Evolutionary conservation across 495 filamentous ascomycete species (phyloP), one percentile per base, ranked within the genome.

Genomic region (Friedmanniomyces simplex): DNA sequence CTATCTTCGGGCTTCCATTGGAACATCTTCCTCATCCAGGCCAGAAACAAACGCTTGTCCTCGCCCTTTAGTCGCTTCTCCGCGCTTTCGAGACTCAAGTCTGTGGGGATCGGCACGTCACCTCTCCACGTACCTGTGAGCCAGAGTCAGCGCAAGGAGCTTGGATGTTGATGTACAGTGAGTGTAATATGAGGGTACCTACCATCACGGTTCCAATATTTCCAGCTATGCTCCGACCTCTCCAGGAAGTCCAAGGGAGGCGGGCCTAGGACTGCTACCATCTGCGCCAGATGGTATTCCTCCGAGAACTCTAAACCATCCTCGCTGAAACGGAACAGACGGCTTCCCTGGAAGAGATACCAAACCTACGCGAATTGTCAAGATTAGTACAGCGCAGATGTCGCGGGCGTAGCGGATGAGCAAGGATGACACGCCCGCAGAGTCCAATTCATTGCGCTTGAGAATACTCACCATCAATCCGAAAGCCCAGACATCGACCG

Each of bases 401-500:
- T 32, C 28, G 10, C 28, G 28, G 28, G 28, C 28, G 28, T 32
- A 3, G 28, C 10, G 28, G 28, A n/a, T n/a, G n/a, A n/a, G n/a
- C n/a, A n/a, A n/a, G n/a, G n/a, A n/a, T n/a, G n/a, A n/a, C n/a
- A n/a, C n/a, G n/a, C n/a, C n/a, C n/a, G n/a, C n/a, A n/a, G n/a
- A n/a, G 21, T 24, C 11, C 11, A 50, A 50, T 6, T 32, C 24
- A 11, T 12, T 8, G 24, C 21, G 25, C 47, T 20, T 11, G 14
- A 18, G 50, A 18, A 37, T 39, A 66, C 73, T 47, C 60, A 81
- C 77, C 65, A 80, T 65, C 62, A 76, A 70, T 50, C 74, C 77
- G 14, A 73, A 68, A 60, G 74, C 76, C 77, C 77, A 78, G 45
- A 78, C 74, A 57, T 80, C 77, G 37, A 77, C 67, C 4, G 66